Base-by-base conservation (phyloP, 169 alveolate species). In the Plasmodium falciparum region DNA sequence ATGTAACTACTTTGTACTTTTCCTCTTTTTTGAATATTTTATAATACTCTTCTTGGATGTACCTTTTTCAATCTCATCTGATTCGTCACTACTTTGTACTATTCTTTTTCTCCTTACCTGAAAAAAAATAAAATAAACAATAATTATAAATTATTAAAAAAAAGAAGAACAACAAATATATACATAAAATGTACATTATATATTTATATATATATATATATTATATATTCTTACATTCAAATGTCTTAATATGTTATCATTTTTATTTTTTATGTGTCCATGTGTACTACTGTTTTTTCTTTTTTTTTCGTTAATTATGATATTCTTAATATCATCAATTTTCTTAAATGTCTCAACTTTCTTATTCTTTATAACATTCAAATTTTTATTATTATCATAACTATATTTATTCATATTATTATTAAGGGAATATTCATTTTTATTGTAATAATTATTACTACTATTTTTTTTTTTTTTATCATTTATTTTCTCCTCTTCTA, bases 21-120 rank as follows among this genome's bases (percentile, higher is more conserved):
- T 33, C 17, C 9, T 52, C 61, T 78, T 80, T 66, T 80, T 80
- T n/a, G 69, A 66, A 70, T 78, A 50, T 15, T 67, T 61, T 7
- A 69, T n/a, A 17, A 67, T 80, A 54, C 43, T 80, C 43, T 50
- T 80, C 15, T 66, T 58, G 2, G 83, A 80, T 22, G 17, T 1
- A 8, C 45, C 6, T 12, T 49, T 33, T 56, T 59, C 70, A 15
- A 67, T 67, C 15, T 80, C 83, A 61, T 69, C 80, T 13, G 80
- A 80, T 24, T 80, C 90, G 2, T 80, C 90, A 24, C 90, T 80
- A 24, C 90, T 80, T 24, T 50, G 73, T 39, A 67, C 43, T 80
- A 80, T 80, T 52, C 80, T 43, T 54, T 66, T 80, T 39, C 69
- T 80, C 54, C 4, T 80, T 7, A 80, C 73, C 90, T 80, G 70